Conservation (phyloP, 2,329 filamentous ascomycete genomes). For the Arthrobotrys conoides region DNA sequence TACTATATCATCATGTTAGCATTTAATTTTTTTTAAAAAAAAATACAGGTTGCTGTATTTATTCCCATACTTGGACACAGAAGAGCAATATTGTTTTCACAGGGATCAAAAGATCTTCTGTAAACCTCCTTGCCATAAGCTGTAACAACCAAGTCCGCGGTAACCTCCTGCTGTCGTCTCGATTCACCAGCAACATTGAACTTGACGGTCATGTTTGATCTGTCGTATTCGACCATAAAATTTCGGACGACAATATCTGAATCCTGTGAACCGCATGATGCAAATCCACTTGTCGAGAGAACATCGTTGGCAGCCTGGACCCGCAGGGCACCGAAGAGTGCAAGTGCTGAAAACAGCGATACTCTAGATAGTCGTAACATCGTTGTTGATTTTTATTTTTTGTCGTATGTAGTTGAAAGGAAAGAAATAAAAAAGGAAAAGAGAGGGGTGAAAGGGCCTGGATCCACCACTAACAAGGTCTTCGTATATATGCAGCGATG, state of each 20-base stretch:
- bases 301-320: constrained; percentile 76
- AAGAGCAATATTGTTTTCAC: constrained; percentile 76
- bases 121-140: constrained; percentile 90
- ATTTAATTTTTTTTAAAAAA: too few relatives aligned
- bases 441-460: not conserved
- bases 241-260: constrained; percentile 78
- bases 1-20: constrained; percentile 70
- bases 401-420: constrained; percentile 40
- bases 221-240: constrained; percentile 84
- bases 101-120: constrained; percentile 85
- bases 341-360: constrained; percentile 54
- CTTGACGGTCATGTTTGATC: constrained; percentile 77
- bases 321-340: constrained; percentile 59
- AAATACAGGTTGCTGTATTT: not conserved
- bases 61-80: constrained; percentile 81
- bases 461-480: constrained; percentile 25
- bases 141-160: constrained; percentile 79
- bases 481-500: constrained; percentile 2
- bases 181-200: constrained; percentile 89
- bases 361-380: constrained; percentile 61
- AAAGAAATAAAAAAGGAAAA: constrained; percentile 22
- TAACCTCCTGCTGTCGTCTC: constrained; percentile 81
- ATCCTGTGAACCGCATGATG: constrained; percentile 75
- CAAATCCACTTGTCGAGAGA: constrained; percentile 85
- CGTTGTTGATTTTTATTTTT: constrained; percentile 49